Percentiles rank a stretch among this genome's conserved stretches.
Evolutionary conservation across 495 filamentous ascomycete genomes (phyloP).

Genomic region (Letharia columbiana): DNA sequence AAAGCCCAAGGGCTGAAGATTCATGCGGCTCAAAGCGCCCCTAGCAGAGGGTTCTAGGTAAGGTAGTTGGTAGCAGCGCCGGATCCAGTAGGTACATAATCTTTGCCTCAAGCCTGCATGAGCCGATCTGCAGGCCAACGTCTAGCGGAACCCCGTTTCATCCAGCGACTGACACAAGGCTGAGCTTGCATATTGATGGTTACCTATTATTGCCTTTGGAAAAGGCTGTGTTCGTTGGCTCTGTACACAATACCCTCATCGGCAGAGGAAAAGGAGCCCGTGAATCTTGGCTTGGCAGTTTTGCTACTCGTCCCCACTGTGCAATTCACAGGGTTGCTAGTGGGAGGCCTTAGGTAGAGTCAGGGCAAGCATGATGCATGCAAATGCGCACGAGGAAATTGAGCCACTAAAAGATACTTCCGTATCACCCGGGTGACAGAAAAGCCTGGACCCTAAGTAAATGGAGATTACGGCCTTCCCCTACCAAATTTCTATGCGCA

Average conservation of each 20-base stretch:
- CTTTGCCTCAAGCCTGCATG: not conserved
- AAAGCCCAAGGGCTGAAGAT: conserved; percentile 10
- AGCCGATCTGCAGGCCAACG: conserved; percentile 7
- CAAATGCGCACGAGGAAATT: not conserved
- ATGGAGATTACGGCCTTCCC: no score
- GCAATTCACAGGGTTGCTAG: conserved; percentile 6
- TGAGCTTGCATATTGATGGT: no score
- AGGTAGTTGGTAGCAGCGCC: no score
- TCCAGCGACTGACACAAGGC: not conserved
- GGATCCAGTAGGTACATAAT: not conserved
- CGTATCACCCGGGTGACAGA: no score
- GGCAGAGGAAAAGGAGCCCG: no score
- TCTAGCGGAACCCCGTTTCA: not conserved
- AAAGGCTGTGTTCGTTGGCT: no score
- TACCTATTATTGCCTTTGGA: no score
- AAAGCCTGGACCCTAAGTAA: no score
- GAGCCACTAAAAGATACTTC: no score
- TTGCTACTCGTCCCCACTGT: not conserved
- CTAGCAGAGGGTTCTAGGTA: not conserved
- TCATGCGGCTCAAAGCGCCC: conserved; percentile 11
- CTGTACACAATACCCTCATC: no score
- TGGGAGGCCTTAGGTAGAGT: conserved; percentile 7
- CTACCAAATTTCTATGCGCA: no score
- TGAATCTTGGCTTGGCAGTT: no score
- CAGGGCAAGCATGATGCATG: not conserved